A percentile compares a stretch with the other conserved stretches of the same genome.
Conservation (phyloP, 768 basidiomycete genomes). For the Tricholoma terreum region DNA sequence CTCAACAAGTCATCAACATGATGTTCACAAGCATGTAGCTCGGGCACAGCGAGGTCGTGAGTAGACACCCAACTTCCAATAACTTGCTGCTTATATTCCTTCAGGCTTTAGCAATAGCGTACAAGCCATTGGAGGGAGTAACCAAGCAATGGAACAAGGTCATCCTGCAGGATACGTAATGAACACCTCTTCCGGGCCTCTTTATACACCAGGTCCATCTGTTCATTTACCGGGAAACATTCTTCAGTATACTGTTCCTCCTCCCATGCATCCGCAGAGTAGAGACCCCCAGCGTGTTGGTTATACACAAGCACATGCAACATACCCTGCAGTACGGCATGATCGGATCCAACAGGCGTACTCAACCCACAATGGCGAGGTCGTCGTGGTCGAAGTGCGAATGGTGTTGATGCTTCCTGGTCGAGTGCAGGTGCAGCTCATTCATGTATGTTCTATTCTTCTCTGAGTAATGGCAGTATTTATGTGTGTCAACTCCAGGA, state of each 20-base stretch:
- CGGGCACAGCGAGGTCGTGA: not conserved
- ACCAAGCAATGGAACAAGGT: not conserved
- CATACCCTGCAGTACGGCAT: not conserved
- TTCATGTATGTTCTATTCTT: not conserved
- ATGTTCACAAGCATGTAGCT: not conserved
- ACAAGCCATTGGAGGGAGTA: not conserved
- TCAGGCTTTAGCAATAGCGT: not conserved
- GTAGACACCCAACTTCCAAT: not conserved
- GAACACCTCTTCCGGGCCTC: not conserved
- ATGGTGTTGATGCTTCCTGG: not conserved
- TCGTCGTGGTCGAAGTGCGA: not conserved
- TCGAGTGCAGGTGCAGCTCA: not conserved
- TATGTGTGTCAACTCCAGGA: not conserved
- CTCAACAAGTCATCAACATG: not conserved
- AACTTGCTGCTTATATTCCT: not conserved
- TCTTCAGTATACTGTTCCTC: not conserved
- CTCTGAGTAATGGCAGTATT: not conserved
- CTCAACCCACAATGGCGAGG: not conserved
- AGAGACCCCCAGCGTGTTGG: not conserved
- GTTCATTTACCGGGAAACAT: not conserved
- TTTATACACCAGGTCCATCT: not conserved
- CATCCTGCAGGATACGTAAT: not conserved
- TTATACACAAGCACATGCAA: not conserved
- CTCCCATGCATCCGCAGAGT: not conserved
- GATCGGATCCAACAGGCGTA: not conserved